These are phyloP conservation scores for Apiosordaria backusii DNA, from an alignment of 495 filamentous ascomycete species.

Conservation along the genomic window DNA sequence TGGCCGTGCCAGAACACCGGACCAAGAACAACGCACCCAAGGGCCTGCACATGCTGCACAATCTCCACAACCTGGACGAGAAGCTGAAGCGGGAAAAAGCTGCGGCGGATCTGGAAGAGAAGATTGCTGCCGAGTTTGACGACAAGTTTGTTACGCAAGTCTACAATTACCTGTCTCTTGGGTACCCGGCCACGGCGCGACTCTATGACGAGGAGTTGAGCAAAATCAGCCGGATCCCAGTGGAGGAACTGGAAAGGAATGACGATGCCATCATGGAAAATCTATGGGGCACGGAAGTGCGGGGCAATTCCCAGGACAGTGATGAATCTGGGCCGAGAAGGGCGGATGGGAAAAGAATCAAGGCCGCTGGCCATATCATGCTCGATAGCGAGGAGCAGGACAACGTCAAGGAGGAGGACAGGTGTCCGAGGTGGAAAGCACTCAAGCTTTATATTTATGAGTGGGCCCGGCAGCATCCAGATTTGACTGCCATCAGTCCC, in stretches of 20 bases:
- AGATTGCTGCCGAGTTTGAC: slow-evolving; percentile 63
- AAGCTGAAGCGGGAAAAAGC: slow-evolving; percentile 47
- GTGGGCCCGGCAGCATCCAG: slow-evolving; percentile 77
- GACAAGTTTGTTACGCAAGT: slow-evolving; percentile 91
- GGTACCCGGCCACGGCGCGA: slow-evolving; percentile 79
- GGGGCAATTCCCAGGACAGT: slow-evolving; percentile 29
- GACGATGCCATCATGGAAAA: slow-evolving; percentile 62
- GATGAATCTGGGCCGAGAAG: slow-evolving; percentile 9
- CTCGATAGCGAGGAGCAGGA: slow-evolving; percentile 37
- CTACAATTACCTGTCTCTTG: slow-evolving; percentile 91
- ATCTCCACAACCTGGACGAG: slow-evolving; percentile 47
- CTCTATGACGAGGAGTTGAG: slow-evolving; percentile 78
- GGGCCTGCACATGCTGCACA: slow-evolving; percentile 46
- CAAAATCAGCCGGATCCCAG: slow-evolving; percentile 64
- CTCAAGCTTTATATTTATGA: slow-evolving; percentile 76
- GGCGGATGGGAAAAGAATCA: slow-evolving; percentile 20
- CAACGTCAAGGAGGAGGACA: slow-evolving; percentile 36
- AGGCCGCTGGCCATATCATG: slow-evolving; percentile 35
- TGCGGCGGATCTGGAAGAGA: slow-evolving; percentile 46
- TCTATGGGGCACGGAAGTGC: slow-evolving; percentile 46
- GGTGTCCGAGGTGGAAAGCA: slow-evolving; percentile 70
- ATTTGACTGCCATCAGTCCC: slow-evolving; percentile 52
- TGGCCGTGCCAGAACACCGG: slow-evolving; percentile 28
- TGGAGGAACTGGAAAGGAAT: slow-evolving; percentile 65
- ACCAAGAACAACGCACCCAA: slow-evolving; percentile 32